Base-by-base conservation (phyloP, 2,329 filamentous ascomycete species). In the Rachicladosporium sp. region DNA sequence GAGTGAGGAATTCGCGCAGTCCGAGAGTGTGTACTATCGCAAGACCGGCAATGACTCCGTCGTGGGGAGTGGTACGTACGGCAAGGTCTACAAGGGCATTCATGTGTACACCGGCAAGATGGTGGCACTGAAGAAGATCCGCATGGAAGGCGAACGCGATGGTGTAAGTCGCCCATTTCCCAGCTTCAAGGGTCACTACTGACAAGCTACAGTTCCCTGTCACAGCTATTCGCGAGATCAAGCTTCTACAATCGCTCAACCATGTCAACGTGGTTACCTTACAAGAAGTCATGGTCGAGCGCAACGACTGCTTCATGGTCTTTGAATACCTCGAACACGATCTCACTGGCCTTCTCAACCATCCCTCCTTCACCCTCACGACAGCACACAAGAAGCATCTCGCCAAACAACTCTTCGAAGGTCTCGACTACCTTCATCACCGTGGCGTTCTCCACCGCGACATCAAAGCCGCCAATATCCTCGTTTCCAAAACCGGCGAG, bases 261-360 rank as follows among this genome's bases (percentile, higher is more conserved):
- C 85, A 93, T 53, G 66, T 71, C 43, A 93, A 93, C 53, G 79
- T 94, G 37, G 85, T 94, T 42, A 78, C 79, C 31, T 66, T 94
- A 11, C 77, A 83, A 48, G 87, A 94, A 63, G 85, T 93, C 49
- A 98, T 98, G 91, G 91, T 98, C 2, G 91, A 98, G 64, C 84
- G 82, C 57, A 96, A 96, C 50, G 88, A 96, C 62, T 98, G 91
- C 60, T 98, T 93, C 63, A 98, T 98, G 91, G 91, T 98, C 3
- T 98, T 98, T 49, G 91, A 98, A 60, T 98, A 98, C 57, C 72
- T 96, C 27, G 89, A 91, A 1, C 91, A 98, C 59, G 91, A 98
- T 59, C 68, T 98, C 44, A 98, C 91, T 2, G 91, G 91, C 10
- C 69, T 98, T 27, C 75, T 98, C 44, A 96, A 96, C 53, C 91